These are phyloP conservation scores for Metschnikowia proteae DNA, from an alignment of 805 yeast species.

Conservation along the genomic window DNA sequence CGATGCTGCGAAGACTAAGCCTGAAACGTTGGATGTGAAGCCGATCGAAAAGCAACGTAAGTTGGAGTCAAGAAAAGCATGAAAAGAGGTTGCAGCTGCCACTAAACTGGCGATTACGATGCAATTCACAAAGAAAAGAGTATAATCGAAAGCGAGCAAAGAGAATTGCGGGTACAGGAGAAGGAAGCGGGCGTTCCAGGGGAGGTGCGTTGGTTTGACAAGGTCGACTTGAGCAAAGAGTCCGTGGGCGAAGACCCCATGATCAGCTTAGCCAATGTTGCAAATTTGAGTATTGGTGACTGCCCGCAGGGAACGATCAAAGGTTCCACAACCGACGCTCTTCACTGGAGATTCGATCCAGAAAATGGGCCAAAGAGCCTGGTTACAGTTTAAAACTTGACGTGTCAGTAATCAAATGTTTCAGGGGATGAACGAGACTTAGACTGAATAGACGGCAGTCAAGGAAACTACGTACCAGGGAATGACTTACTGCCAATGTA, in stretches of 20 bases:
- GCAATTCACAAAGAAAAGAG: conserved; percentile 72
- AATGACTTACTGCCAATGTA: background rate
- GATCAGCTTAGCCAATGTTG: conserved; percentile 38
- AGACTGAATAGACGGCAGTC: background rate
- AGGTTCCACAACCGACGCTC: conserved; percentile 43
- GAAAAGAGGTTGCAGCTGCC: conserved; percentile 88
- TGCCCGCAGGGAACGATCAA: conserved; percentile 63
- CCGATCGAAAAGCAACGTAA: conserved; percentile 77
- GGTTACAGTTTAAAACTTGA: conserved; percentile 36
- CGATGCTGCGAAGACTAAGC: conserved; percentile 50
- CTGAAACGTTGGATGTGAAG: conserved; percentile 65
- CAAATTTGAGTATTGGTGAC: conserved; percentile 57
- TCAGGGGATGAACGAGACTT: background rate
- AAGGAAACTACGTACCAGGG: background rate
- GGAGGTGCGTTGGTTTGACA: conserved; percentile 80
- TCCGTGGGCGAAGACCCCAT: conserved; percentile 27
- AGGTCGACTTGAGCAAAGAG: conserved; percentile 25
- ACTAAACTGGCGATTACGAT: conserved; percentile 72
- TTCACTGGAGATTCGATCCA: conserved; percentile 70
- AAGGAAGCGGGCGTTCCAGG: conserved; percentile 59
- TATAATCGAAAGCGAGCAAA: conserved; percentile 76
- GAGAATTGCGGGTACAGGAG: conserved; percentile 76
- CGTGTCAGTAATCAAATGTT: background rate
- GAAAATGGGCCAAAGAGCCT: conserved; percentile 54
- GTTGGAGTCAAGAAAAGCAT: conserved; percentile 83